A percentile compares a stretch with the other conserved stretches of the same genome.
phyloP scores from a whole-genome alignment of 768 basidiomycete genomes.

The Amanita brunnescens region DNA sequence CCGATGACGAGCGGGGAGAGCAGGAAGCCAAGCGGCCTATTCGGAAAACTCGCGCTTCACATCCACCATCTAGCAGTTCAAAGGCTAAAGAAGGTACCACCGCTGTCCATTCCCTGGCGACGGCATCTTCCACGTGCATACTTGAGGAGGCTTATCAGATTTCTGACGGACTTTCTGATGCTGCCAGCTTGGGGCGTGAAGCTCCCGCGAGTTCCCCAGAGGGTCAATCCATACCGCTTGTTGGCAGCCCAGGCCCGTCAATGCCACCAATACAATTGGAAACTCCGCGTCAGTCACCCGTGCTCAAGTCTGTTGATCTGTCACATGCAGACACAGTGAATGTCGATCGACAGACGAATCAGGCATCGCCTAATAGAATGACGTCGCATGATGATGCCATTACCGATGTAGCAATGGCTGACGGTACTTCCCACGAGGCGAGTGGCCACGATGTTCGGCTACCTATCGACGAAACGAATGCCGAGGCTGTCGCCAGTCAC shows the following conservation, averaged over 20 bases:
- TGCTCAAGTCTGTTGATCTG: not conserved
- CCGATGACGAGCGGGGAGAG: conserved; percentile 32
- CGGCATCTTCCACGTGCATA: conserved; percentile 3
- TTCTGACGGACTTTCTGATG: not conserved
- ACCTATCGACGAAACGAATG: not conserved
- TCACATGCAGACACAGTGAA: not conserved
- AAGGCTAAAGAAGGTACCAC: conserved; percentile 27
- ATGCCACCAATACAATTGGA: not conserved
- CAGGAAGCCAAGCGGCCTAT: conserved; percentile 27
- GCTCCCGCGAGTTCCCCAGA: not conserved
- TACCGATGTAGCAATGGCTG: conserved; percentile 3
- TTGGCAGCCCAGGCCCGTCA: not conserved
- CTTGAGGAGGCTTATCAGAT: conserved; percentile 1
- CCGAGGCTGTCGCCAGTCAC: not conserved
- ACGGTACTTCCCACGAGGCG: not conserved
- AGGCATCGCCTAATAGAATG: not conserved
- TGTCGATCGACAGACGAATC: not conserved
- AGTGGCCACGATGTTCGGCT: not conserved
- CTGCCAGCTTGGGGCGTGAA: not conserved
- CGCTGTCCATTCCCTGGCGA: conserved; percentile 4
- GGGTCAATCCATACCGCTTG: not conserved
- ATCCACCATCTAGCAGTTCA: conserved; percentile 14
- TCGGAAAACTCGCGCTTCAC: conserved; percentile 12
- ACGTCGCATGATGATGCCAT: not conserved
- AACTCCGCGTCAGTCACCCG: not conserved